Percentiles rank a stretch among this genome's conserved stretches.
phyloP scores from a whole-genome alignment of 495 filamentous ascomycete species.

The Annulohypoxylon bovei region DNA sequence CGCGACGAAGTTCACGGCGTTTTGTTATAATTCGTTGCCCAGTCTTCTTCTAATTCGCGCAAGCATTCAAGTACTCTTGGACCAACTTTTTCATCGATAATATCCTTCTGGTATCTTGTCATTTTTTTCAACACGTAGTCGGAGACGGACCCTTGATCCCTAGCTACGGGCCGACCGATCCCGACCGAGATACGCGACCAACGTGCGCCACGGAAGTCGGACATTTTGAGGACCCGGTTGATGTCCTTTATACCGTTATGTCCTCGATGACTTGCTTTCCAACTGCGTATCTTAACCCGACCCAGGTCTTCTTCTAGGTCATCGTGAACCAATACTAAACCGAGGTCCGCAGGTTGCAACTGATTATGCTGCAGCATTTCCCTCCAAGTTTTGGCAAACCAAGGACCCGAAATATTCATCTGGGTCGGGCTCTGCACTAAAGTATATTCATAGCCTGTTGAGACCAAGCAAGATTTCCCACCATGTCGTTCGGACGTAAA shows the following conservation, averaged over 20 bases:
- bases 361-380: slow-evolving; percentile 46
- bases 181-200: slow-evolving; percentile 70
- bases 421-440: slow-evolving; percentile 73
- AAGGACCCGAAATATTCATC: slow-evolving; percentile 80
- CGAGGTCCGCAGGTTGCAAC: slow-evolving; percentile 49
- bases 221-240: slow-evolving; percentile 57
- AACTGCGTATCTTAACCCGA: slow-evolving; percentile 63
- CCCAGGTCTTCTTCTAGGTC: slow-evolving; percentile 79
- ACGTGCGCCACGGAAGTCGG: slow-evolving; percentile 26
- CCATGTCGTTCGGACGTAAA: slow-evolving; percentile 56
- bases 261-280: slow-evolving; percentile 72
- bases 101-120: slow-evolving; percentile 56
- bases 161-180: slow-evolving; percentile 72
- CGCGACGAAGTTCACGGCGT: not conserved
- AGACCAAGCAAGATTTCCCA: slow-evolving; percentile 52
- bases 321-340: slow-evolving; percentile 81
- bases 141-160: slow-evolving; percentile 66
- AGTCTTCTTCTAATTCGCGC: slow-evolving; percentile 55
- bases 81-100: slow-evolving; percentile 60
- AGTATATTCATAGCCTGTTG: slow-evolving; percentile 62
- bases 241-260: slow-evolving; percentile 84
- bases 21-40: slow-evolving; percentile 31
- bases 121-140: slow-evolving; percentile 76
- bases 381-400: slow-evolving; percentile 58
- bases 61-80: slow-evolving; percentile 62